phyloP scores from a whole-genome alignment of 2,329 filamentous ascomycete species.

The Calonectria pauciramosa region DNA sequence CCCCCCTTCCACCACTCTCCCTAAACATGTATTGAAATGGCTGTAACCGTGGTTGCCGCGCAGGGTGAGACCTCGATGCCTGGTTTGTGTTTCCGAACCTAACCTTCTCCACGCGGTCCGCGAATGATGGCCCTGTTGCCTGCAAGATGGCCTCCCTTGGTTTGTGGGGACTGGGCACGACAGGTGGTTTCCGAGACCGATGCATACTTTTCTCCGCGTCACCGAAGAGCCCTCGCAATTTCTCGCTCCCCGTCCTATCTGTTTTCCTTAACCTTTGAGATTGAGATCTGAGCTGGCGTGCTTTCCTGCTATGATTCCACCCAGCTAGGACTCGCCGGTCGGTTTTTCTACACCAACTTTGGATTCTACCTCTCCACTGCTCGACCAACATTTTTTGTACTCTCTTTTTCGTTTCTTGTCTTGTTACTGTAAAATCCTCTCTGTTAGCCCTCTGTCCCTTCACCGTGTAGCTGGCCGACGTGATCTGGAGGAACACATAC shows the following conservation, averaged over 20 bases:
- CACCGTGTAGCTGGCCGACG: neutral
- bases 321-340: neutral
- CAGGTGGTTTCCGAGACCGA: neutral
- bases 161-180: neutral
- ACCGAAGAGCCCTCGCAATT: neutral
- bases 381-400: neutral
- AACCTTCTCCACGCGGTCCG: neutral
- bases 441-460: neutral
- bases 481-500: neutral
- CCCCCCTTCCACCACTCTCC: slow-evolving; percentile 49
- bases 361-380: neutral
- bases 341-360: neutral
- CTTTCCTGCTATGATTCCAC: neutral
- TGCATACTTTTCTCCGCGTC: neutral
- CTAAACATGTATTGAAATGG: neutral
- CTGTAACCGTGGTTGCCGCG: neutral
- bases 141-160: neutral
- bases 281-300: neutral
- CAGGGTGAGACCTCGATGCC: neutral
- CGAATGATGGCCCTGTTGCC: neutral
- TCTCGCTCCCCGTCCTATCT: neutral
- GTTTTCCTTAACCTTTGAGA: neutral
- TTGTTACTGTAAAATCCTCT: neutral
- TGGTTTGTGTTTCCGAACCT: neutral
- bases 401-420: neutral